phyloP scores from a whole-genome alignment of 1,284 basidiomycete species.

The Limonomyces culmigenus region DNA sequence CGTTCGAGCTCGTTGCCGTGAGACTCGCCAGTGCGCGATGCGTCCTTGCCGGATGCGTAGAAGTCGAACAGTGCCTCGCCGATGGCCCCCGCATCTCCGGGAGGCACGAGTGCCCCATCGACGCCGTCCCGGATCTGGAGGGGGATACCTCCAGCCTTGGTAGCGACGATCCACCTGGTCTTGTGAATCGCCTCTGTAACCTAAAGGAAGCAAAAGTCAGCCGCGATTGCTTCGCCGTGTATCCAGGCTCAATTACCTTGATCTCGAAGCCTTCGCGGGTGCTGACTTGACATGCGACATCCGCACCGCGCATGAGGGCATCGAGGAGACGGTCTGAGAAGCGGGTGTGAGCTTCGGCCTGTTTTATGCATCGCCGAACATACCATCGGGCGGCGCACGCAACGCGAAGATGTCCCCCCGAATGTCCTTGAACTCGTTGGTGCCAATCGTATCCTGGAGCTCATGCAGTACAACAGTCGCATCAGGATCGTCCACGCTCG shows the following conservation, averaged over 20 bases:
- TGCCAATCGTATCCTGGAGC: slow-evolving; percentile 1
- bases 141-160: slow-evolving; percentile 3
- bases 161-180: slow-evolving; percentile 3
- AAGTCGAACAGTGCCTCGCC: slow-evolving; percentile 1
- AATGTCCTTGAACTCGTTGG: slow-evolving; percentile 1
- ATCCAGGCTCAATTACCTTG: background rate
- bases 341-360: background rate
- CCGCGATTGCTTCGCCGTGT: background rate
- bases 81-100: slow-evolving; percentile 1
- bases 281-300: slow-evolving; percentile 4
- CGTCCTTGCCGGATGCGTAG: slow-evolving; percentile 2
- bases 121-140: slow-evolving; percentile 3
- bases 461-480: slow-evolving; percentile 1
- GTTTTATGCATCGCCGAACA: no score
- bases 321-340: slow-evolving; percentile 2
- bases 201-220: background rate
- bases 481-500: slow-evolving; percentile 3
- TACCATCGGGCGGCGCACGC: slow-evolving; percentile 3
- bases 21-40: background rate
- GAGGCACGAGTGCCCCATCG: slow-evolving; percentile 3
- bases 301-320: slow-evolving; percentile 4
- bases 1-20: background rate
- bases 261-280: slow-evolving; percentile 4
- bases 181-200: slow-evolving; percentile 4
- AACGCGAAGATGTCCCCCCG: slow-evolving; percentile 1